A percentile compares a stretch with the other conserved stretches of the same genome.
Conservation (phyloP, 2,329 filamentous ascomycete species). For the Calonectria pteridis region DNA sequence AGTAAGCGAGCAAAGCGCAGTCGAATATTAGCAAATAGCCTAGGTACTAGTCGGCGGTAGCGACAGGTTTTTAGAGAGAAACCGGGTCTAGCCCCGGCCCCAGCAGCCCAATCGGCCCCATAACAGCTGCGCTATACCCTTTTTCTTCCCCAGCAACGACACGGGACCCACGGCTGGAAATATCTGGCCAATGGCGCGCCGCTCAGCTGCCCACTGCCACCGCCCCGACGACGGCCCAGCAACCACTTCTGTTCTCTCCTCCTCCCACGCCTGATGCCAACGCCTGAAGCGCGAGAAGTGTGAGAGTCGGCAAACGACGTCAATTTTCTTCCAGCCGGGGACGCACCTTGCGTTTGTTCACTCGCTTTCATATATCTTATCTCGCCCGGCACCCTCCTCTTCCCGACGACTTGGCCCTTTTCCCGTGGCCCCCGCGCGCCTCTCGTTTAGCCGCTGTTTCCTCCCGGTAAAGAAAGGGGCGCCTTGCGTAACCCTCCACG, state of each 20-base stretch:
- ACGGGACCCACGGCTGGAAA: slow-evolving; percentile 1
- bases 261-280: slow-evolving; percentile 16
- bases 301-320: slow-evolving; percentile 7
- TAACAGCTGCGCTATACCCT: slow-evolving; percentile 9
- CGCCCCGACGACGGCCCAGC: slow-evolving; percentile 41
- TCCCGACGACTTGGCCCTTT: not conserved
- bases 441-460: slow-evolving; percentile 27
- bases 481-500: slow-evolving; percentile 12
- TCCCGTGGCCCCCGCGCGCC: slow-evolving; percentile 3
- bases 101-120: not conserved
- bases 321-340: not conserved
- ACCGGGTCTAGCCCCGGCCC: not conserved
- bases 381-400: not conserved
- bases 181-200: slow-evolving; percentile 5
- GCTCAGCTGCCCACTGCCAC: slow-evolving; percentile 21
- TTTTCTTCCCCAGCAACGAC: slow-evolving; percentile 21
- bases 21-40: not conserved
- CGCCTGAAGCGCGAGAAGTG: slow-evolving; percentile 6
- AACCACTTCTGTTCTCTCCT: slow-evolving; percentile 39
- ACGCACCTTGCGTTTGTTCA: not conserved
- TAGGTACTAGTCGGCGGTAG: slow-evolving; percentile 3
- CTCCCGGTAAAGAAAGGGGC: slow-evolving; percentile 24
- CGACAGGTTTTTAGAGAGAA: not conserved
- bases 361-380: slow-evolving; percentile 8
- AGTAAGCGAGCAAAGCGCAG: slow-evolving; percentile 8